These are phyloP conservation scores for Cenchrus fungigraminus DNA, from an alignment of 176 grass and related monocot species.

Conservation along the genomic window DNA sequence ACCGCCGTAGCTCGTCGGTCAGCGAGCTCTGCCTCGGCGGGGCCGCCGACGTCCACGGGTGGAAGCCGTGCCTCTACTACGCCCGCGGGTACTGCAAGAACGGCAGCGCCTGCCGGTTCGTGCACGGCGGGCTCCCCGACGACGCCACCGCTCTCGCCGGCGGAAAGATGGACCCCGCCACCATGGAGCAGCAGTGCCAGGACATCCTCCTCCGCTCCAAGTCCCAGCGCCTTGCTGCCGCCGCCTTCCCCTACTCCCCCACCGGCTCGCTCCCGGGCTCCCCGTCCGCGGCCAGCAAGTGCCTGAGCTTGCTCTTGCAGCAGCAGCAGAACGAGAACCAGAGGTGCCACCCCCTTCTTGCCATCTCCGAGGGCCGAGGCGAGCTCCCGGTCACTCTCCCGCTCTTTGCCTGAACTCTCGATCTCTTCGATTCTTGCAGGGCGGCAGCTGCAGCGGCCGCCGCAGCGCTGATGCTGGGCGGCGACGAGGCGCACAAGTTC, in stretches of 20 bases:
- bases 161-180: constrained; percentile 43
- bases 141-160: constrained; percentile 43
- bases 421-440: constrained; percentile 40
- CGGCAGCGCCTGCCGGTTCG: constrained; percentile 77
- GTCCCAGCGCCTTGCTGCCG: constrained; percentile 70
- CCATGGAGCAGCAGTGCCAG: constrained; percentile 67
- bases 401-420: neutral
- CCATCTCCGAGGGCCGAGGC: neutral
- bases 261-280: constrained; percentile 73
- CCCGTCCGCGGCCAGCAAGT: constrained; percentile 74
- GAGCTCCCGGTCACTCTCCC: neutral
- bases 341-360: constrained; percentile 44
- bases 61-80: constrained; percentile 95
- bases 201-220: constrained; percentile 88
- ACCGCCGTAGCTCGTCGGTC: constrained; percentile 82
- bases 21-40: constrained; percentile 81
- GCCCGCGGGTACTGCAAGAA: constrained; percentile 97
- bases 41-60: constrained; percentile 46
- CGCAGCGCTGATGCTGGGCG: constrained; percentile 74
- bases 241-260: constrained; percentile 76
- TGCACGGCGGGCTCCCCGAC: constrained; percentile 73
- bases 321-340: constrained; percentile 92
- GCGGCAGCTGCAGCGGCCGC: constrained; percentile 66
- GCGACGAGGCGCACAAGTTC: constrained; percentile 88
- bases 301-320: constrained; percentile 79